Percentiles rank a stretch among this genome's conserved stretches.
Conservation (phyloP, 768 basidiomycete species). For the Calocybe gangraenosa region DNA sequence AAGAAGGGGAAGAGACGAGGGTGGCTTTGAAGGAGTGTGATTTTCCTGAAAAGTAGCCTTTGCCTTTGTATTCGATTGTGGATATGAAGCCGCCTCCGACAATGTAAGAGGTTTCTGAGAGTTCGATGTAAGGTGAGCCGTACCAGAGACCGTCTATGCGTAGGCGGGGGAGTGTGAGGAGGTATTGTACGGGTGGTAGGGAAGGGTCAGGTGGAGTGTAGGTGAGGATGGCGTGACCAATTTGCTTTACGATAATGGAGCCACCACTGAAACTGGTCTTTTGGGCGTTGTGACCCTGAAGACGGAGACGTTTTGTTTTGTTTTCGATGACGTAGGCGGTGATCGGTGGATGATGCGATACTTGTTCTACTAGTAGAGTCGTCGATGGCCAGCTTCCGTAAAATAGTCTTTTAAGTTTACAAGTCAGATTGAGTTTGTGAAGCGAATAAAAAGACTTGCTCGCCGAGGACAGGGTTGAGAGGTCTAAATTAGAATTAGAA, state of each 20-base stretch:
- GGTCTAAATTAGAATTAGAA: constrained; percentile 47
- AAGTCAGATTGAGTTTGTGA: too few relatives aligned
- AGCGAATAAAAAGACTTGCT: constrained; percentile 45
- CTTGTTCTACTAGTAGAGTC: constrained; percentile 85
- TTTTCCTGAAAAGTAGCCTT: constrained; percentile 93
- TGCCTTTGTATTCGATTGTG: constrained; percentile 92
- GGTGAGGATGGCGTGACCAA: constrained; percentile 86
- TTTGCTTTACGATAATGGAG: constrained; percentile 86
- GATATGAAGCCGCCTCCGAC: constrained; percentile 35
- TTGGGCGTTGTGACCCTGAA: constrained; percentile 89
- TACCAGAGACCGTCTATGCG: constrained; percentile 94
- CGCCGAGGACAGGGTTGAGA: constrained; percentile 92
- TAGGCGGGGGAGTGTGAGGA: constrained; percentile 89
- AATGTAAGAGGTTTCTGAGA: constrained; percentile 80
- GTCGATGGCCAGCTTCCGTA: constrained; percentile 86
- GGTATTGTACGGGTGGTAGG: constrained; percentile 52
- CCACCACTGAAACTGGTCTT: constrained; percentile 89
- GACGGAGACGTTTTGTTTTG: constrained; percentile 63
- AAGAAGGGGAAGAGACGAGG: constrained; percentile 36
- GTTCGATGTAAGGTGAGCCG: constrained; percentile 89
- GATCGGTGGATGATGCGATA: constrained; percentile 92
- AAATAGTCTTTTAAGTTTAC: constrained; percentile 63
- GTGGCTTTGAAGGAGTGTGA: constrained; percentile 90
- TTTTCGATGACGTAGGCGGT: constrained; percentile 89
- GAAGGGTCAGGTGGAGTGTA: constrained; percentile 54